A percentile compares a stretch with the other conserved stretches of the same genome.
Evolutionary conservation across 805 yeast species (phyloP).

Genomic region (Candida pini): DNA sequence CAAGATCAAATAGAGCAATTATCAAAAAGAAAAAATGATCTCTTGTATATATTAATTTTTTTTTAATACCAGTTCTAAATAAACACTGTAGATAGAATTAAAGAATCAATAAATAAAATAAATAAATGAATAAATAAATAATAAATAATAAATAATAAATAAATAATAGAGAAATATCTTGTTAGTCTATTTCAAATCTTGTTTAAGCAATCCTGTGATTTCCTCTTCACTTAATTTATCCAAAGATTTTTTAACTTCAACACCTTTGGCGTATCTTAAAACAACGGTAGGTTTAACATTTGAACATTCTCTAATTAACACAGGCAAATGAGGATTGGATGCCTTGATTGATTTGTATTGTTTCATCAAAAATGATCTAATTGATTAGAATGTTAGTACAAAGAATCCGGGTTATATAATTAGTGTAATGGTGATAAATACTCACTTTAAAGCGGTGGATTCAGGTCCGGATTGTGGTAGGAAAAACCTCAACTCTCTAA

Average conservation of each 20-base stretch:
- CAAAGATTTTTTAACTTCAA: constrained; percentile 43
- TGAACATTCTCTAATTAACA: constrained; percentile 70
- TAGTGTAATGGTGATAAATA: background rate
- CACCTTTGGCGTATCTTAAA: constrained; percentile 62
- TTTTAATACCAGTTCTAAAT: too few relatives aligned
- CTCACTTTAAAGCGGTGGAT: constrained; percentile 51
- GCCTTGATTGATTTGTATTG: constrained; percentile 63
- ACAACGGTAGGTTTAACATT: constrained; percentile 70
- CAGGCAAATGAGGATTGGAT: constrained; percentile 62
- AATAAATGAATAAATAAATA: background rate
- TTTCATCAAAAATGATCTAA: constrained; percentile 52
- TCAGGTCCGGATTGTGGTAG: constrained; percentile 75
- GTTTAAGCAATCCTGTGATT: constrained; percentile 31
- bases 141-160: background rate
- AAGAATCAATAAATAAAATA: background rate
- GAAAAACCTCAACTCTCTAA: constrained; percentile 78
- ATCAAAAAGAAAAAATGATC: constrained; percentile 19
- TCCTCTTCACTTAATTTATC: constrained; percentile 43
- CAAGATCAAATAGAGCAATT: constrained; percentile 22
- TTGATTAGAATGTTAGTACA: constrained; percentile 2
- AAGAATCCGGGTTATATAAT: background rate
- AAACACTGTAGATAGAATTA: too few relatives aligned
- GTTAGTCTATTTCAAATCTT: constrained; percentile 5
- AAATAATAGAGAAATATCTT: too few relatives aligned
- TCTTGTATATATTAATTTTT: too few relatives aligned